Base-by-base conservation (phyloP, 2,329 filamentous ascomycete genomes). In the Chaetomium strumarium region DNA sequence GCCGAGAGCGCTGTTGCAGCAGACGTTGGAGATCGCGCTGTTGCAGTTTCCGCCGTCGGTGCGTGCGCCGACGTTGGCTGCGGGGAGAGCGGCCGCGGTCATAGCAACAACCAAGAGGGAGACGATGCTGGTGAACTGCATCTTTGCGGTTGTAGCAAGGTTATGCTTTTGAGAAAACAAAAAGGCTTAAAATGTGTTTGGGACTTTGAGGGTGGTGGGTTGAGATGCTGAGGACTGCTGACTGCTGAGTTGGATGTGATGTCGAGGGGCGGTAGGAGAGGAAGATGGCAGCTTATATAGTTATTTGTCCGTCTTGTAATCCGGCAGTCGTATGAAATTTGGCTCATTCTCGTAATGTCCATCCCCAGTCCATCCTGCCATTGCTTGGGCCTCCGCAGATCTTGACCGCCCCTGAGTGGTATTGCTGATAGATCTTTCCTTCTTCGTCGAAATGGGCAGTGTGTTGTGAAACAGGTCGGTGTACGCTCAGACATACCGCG, bases 61-160 rank as follows among this genome's bases (percentile, higher is more conserved):
- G 49, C 46, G 39, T 31, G 34, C 12, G 10, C 10, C 40, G n/a
- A 16, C 41, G 29, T 37, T 31, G 16, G 20, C 44, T 14, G 45
- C 24, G 33, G 57, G 55, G 19, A 49, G 30, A 20, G 55, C 55
- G 11, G 49, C 30, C 38, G 48, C 55, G 51, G 55, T 48, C 55
- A 55, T 58, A 53, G 55, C 57, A 31, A 49, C 39, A 33, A 51
- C 47, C 40, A 59, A 51, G 24, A 55, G 2, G 41, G 56, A 52
- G 57, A 53, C 46, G 51, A 59, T 41, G 53, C 14, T 56, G 53
- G 55, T 49, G 51, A 55, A 46, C 49, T 59, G 55, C 55, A 58
- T 59, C 42, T 58, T 59, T 49, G 40, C 31, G 44, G 55, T 39
- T 38, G 34, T 31, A 30, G 41, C 20, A 29, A 20, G n/a, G 38